Conservation (phyloP, 148 eudicot genomes). For the Limonium bicolor region DNA sequence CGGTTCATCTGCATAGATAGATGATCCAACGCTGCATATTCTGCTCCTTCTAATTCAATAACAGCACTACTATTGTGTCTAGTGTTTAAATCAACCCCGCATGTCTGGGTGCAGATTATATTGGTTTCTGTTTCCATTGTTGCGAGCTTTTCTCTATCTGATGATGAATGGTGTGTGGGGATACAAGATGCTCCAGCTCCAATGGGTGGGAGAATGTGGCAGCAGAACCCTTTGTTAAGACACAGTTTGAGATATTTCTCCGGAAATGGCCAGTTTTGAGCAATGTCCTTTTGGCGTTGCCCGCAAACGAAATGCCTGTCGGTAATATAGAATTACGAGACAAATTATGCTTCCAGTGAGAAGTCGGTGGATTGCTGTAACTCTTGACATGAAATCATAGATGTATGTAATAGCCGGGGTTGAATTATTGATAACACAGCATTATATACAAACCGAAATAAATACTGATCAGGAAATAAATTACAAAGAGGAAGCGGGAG, state of each 20-base stretch:
- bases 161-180: too few species aligned
- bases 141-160: too few species aligned
- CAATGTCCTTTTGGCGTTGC: conserved; percentile 8
- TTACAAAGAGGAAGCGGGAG: neutral
- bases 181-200: too few species aligned
- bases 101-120: too few species aligned
- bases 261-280: conserved; percentile 13
- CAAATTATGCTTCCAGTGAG: too few species aligned
- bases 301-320: conserved; percentile 12
- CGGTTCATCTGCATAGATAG: too few species aligned
- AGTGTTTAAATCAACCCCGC: too few species aligned
- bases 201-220: conserved; percentile 12
- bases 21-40: too few species aligned
- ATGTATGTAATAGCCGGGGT: neutral
- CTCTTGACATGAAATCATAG: conserved; percentile 4
- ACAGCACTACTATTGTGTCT: too few species aligned
- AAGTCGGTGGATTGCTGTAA: neutral
- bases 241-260: conserved; percentile 12
- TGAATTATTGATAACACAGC: neutral
- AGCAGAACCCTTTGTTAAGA: conserved; percentile 5
- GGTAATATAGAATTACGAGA: neutral
- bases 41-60: too few species aligned
- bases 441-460: neutral
- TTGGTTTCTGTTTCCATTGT: too few species aligned
- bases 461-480: neutral